These are phyloP conservation scores for Cryomyces antarcticus DNA, from an alignment of 495 filamentous ascomycete genomes.

Conservation along the genomic window DNA sequence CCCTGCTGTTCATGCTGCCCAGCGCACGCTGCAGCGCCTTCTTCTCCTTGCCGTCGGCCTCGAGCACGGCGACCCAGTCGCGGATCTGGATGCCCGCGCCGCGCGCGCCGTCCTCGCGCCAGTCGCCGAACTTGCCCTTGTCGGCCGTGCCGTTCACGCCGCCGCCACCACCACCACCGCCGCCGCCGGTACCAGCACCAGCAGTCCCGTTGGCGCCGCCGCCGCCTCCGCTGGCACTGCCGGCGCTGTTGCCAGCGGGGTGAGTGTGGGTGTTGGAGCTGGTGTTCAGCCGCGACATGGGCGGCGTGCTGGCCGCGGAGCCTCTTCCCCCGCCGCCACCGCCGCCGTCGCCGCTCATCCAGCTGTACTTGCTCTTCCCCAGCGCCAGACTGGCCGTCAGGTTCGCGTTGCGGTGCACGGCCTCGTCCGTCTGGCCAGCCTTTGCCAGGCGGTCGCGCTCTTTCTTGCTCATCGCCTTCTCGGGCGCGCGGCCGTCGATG, in stretches of 20 bases:
- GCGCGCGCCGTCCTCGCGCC: conserved; percentile 39
- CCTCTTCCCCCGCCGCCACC: neutral
- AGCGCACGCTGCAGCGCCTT: conserved; percentile 34
- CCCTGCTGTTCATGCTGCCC: conserved; percentile 25
- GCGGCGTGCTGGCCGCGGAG: no score
- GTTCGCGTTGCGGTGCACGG: conserved; percentile 14
- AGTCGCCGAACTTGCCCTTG: conserved; percentile 30
- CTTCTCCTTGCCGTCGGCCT: conserved; percentile 35
- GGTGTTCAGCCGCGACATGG: conserved; percentile 6
- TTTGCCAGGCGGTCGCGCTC: conserved; percentile 33
- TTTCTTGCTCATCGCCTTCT: conserved; percentile 29
- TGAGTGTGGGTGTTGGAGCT: neutral
- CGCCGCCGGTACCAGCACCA: conserved; percentile 9
- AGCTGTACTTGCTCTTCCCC: conserved; percentile 16
- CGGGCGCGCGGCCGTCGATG: conserved; percentile 7
- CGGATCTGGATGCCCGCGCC: conserved; percentile 47
- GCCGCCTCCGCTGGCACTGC: neutral
- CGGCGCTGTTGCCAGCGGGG: neutral
- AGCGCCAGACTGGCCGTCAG: conserved; percentile 15
- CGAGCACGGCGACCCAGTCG: conserved; percentile 44
- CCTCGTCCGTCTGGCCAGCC: conserved; percentile 20
- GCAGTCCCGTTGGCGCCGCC: conserved; percentile 1
- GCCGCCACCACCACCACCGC: conserved; percentile 4
- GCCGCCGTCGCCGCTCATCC: conserved; percentile 17
- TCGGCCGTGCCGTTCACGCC: conserved; percentile 6